These are phyloP conservation scores for Solanum hybrid DNA, from an alignment of 305 asterid genomes.

Conservation along the genomic window DNA sequence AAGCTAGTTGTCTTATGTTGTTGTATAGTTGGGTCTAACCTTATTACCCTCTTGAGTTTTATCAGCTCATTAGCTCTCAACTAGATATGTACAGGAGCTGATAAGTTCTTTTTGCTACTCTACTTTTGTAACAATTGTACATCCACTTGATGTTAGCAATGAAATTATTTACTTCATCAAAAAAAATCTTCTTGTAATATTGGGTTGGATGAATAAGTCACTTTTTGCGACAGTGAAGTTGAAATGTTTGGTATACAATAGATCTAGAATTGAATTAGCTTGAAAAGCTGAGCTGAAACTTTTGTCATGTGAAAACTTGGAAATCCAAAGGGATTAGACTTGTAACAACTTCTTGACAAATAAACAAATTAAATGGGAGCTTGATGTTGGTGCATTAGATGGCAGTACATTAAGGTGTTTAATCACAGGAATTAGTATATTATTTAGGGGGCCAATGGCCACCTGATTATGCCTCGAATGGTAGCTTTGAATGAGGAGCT, in stretches of 20 bases:
- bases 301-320: neutral
- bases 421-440: neutral
- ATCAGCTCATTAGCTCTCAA: neutral
- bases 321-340: neutral
- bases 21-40: neutral
- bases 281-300: neutral
- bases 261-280: neutral
- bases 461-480: neutral
- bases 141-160: neutral
- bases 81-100: neutral
- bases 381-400: neutral
- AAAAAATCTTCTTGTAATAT: no score
- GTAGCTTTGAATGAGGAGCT: neutral
- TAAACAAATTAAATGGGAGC: neutral
- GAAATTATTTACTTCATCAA: neutral
- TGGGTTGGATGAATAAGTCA: neutral
- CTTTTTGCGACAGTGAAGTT: neutral
- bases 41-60: neutral
- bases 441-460: neutral
- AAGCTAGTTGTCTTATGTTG: neutral
- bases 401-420: neutral
- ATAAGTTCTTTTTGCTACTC: neutral
- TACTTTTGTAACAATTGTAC: neutral
- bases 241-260: neutral
- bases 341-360: neutral